Evolutionary conservation across 2,329 filamentous ascomycete genomes (phyloP), one percentile per base, ranked within the genome.

Genomic region (Fusarium sp.): DNA sequence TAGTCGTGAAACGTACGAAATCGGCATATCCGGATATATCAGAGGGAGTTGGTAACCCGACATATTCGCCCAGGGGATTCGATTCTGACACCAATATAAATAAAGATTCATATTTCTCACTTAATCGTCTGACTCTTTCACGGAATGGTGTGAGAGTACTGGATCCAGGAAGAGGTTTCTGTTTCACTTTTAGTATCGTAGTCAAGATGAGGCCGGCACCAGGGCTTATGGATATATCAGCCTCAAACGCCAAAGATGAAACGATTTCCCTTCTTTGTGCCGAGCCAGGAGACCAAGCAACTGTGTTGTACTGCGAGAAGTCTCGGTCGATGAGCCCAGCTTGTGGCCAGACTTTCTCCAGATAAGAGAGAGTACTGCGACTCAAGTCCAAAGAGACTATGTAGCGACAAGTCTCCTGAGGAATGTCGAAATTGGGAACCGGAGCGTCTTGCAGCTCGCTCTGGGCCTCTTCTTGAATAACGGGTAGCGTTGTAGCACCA

Each of bases 181-280:
- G 95, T 47, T 91, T 92, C 32, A 93, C 86, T 72, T 92, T 90
- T 69, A 95, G 89, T 9, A 95, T 83, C 0, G 89, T 93, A 2
- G 93, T 93, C 25, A 93, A 78, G 2, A 97, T 80, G 6, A 97
- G 83, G 0, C 93, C 94, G 0, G 88, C 90, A 0, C 85, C 86
- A 0, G 93, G 90, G 0, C 93, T 93, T 9, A 95, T 76, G 2
- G 92, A 88, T 6, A 97, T 81, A 75, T 97, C 95, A 6, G 93
- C 92, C 79, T 94, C 92, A 10, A 84, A 82, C 2, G 82, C 81
- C 3, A 88, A 80, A 0, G 82, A 72, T 1, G 84, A 86, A 8
- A 76, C 67, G 6, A 82, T 18, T 46, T 73, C 65, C n/a, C 32
- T 72, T 68, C 30, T 80, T 75, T 53, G 80, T 77, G 59, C 52